Evolutionary conservation across 805 yeast genomes (phyloP).

Genomic region (Yamadazyma nakazawae): DNA sequence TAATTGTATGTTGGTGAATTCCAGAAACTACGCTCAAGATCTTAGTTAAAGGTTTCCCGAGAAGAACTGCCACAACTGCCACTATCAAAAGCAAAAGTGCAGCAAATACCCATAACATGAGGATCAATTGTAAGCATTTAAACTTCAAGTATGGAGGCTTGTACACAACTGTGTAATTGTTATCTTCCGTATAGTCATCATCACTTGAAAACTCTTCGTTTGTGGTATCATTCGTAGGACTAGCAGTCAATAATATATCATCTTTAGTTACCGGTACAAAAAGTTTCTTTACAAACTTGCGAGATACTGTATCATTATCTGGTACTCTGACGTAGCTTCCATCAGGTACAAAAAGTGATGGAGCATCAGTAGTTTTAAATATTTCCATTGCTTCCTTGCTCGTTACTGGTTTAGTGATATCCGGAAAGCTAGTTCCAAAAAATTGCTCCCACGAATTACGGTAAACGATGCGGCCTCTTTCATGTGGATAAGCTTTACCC

Average conservation of each 20-base stretch:
- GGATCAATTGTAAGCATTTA: conserved; percentile 51
- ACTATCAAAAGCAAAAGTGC: conserved; percentile 26
- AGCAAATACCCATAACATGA: conserved; percentile 47
- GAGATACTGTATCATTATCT: conserved; percentile 68
- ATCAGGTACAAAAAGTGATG: conserved; percentile 69
- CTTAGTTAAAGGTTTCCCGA: conserved; percentile 27
- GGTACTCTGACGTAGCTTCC: conserved; percentile 89
- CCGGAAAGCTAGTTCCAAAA: conserved; percentile 43
- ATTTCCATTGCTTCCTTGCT: conserved; percentile 40
- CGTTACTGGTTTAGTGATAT: conserved; percentile 51
- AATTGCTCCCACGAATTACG: conserved; percentile 47
- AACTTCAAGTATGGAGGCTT: conserved; percentile 73
- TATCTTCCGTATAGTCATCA: conserved; percentile 33
- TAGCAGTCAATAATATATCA: conserved; percentile 50
- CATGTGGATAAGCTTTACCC: conserved; percentile 57
- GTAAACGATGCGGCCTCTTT: conserved; percentile 66
- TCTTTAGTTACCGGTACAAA: conserved; percentile 83
- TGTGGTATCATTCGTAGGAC: conserved; percentile 1
- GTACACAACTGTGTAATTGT: conserved; percentile 71
- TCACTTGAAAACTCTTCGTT: conserved; percentile 20
- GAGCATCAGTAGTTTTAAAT: conserved; percentile 41
- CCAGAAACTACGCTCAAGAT: conserved; percentile 3
- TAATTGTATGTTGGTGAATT: not conserved
- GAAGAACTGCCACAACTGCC: conserved; percentile 19
- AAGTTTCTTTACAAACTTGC: conserved; percentile 58